These are phyloP conservation scores for Violaceomyces palustris DNA, from an alignment of 1,284 basidiomycete species.

Conservation along the genomic window DNA sequence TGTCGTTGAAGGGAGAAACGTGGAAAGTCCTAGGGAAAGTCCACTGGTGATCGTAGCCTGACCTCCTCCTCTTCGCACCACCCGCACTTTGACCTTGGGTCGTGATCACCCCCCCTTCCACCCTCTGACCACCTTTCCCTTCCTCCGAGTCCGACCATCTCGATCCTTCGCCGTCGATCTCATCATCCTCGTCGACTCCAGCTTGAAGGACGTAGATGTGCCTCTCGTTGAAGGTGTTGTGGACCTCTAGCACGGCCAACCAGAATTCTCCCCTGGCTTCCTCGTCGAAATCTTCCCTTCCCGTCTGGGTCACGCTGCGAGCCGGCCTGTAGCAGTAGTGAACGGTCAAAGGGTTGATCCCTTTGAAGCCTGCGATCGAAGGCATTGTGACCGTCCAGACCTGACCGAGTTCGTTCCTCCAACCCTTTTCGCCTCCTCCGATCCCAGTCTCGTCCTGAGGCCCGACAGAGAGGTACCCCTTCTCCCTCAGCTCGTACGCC, in stretches of 20 bases:
- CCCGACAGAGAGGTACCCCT: slow-evolving; percentile 10
- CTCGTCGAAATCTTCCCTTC: background rate
- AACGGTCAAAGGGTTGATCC: slow-evolving; percentile 70
- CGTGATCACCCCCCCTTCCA: too few species aligned
- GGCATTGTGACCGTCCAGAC: slow-evolving; percentile 62
- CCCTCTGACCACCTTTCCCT: too few species aligned
- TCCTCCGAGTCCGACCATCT: too few species aligned
- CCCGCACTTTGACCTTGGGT: too few species aligned
- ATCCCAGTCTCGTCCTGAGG: slow-evolving; percentile 29
- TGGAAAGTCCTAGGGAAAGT: slow-evolving; percentile 69
- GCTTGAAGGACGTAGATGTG: slow-evolving; percentile 60
- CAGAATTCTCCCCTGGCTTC: slow-evolving; percentile 44
- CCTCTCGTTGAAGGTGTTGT: slow-evolving; percentile 72
- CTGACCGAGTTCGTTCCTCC: slow-evolving; percentile 17
- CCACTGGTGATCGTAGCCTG: slow-evolving; percentile 64
- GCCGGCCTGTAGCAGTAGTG: slow-evolving; percentile 63
- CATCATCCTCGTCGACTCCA: slow-evolving; percentile 56
- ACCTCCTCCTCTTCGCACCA: slow-evolving; percentile 48
- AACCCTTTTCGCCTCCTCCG: too few species aligned
- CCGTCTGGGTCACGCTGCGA: background rate
- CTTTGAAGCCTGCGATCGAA: slow-evolving; percentile 64
- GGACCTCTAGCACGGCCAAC: slow-evolving; percentile 66
- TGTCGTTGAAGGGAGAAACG: slow-evolving; percentile 75
- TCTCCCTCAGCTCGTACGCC: slow-evolving; percentile 29
- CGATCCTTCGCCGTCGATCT: too few species aligned